These are phyloP conservation scores for Trichoderma gracile DNA, from an alignment of 2,329 filamentous ascomycete genomes.

Conservation along the genomic window DNA sequence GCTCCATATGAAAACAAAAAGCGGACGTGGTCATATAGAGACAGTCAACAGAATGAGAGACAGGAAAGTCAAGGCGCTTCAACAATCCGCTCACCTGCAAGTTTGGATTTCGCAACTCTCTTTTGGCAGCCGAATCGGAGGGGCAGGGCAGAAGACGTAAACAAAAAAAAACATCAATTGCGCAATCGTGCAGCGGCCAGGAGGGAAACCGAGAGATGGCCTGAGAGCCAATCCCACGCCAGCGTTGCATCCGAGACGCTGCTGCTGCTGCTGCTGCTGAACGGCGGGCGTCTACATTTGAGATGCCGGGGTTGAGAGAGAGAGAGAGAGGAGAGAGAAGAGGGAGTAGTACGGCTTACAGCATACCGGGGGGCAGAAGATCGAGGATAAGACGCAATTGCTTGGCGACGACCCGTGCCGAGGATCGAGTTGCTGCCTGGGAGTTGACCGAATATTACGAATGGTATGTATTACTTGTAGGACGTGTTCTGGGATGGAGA, in stretches of 20 bases:
- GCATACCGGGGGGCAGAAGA: not conserved
- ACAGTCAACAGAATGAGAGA: no score
- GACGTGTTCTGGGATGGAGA: no score
- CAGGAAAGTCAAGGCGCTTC: no score
- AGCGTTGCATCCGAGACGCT: constrained; percentile 5
- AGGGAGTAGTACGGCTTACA: not conserved
- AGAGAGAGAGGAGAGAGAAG: not conserved
- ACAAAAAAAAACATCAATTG: not conserved
- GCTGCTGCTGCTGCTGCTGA: not conserved
- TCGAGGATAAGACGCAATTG: not conserved
- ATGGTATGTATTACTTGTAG: no score
- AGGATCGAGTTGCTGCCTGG: not conserved
- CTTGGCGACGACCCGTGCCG: constrained; percentile 13
- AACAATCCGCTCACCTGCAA: no score
- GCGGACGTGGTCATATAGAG: no score
- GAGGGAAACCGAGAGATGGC: not conserved
- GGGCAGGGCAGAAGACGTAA: not conserved
- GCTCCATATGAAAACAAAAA: no score
- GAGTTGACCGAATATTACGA: no score
- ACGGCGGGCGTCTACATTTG: not conserved
- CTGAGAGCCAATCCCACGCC: not conserved
- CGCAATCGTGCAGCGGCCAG: constrained; percentile 8
- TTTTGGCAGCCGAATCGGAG: not conserved
- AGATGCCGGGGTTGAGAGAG: not conserved
- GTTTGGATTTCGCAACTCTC: not conserved